Evolutionary conservation across 2,329 filamentous ascomycete genomes (phyloP), one percentile per base, ranked within the genome.

Genomic region (Malbranchea cinnamomea): DNA sequence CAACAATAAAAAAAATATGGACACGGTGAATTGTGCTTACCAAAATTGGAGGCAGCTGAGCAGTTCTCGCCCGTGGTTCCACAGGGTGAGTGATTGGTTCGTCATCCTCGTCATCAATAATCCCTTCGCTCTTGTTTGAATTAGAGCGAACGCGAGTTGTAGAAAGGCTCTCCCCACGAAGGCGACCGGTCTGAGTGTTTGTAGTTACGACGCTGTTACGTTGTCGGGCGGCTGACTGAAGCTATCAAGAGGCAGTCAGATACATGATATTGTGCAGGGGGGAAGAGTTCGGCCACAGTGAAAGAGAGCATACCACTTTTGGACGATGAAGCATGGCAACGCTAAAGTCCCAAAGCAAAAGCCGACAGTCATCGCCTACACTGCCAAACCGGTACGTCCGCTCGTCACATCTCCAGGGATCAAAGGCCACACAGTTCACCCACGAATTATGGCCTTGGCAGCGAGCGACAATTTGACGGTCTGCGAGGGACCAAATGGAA

Each of bases 311-410:
- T 60, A 84, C 79, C 42, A 72, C 77, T 57, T 87, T 87, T 12
- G 89, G 87, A 36, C 85, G 71, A 54, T 91, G 81, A 44, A 98
- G 65, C 87, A 95, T 95, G 43, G 84, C 84, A 23, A 93, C 83
- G 41, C 78, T 93, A 52, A 98, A 98, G 59, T 98, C 89, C 89
- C 89, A 98, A 8, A 98, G 62, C 35, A 93, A 71, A 11, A 98
- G 62, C 34, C 84, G 69, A 44, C 85, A 82, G 51, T 98, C 89
- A 50, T 95, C 87, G 9, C 87, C 89, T 1, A 98, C 87, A 45
- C 83, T 93, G 17, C 89, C 89, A 46, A 98, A 93, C 2, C 89
- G 73, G 56, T 98, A 98, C 45, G 83, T 95, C 43, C 79, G 74
- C 49, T 92, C 83, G 48, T 98, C 89, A 48, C 89, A 98, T 39